Base-by-base conservation (phyloP, 345 rosid genomes). In the Diplotaxis tenuifolia region DNA sequence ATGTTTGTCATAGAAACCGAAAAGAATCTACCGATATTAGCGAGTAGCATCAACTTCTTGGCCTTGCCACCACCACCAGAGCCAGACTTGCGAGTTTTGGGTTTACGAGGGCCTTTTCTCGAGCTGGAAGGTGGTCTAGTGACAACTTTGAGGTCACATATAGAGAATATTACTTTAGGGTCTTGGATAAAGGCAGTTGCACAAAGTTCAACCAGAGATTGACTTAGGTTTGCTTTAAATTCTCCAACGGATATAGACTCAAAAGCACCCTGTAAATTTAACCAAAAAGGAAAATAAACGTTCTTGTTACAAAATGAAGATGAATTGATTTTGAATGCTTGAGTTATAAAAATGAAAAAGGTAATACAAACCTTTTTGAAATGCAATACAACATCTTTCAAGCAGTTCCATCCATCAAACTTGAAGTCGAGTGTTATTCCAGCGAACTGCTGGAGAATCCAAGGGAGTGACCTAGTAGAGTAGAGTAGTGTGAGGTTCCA, bases 231-330 rank as follows among this genome's bases (percentile, higher is more conserved):
- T 9, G 91, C 83, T 79, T 87, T 89, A 63, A 92, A 81, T 75
- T 95, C 97, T 50, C 93, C 96, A 72, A 92, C 84, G 62, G 76
- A 83, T 74, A 95, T 72, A 73, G 96, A 90, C 66, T 92, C 99
- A 73, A 92, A 62, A 71, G 96, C 74, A 80, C 99, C 99, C 99
- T 95, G 89, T 60, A 81, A 73, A 68, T 10, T 10, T 10, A 14
- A 14, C 45, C n/a, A 38, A 38, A 29, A 28, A 28, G 31, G 5
- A 28, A 28, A 28, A 28, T 0, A 28, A 28, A 28, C 4, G 5
- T 28, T 25, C 31, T 28, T 28, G 36, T 32, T 32, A 32, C 7
- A 32, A 32, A 32, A 9, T 32, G 9, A 18, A 31, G 4, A 15
- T 15, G 19, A 34, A 62, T 0, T 25, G 8, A 19, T 19, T 9